A percentile compares a stretch with the other conserved stretches of the same genome.
Evolutionary conservation across 371 early-diverging fungal genomes (phyloP).

Genomic region (Coemansia linderi): DNA sequence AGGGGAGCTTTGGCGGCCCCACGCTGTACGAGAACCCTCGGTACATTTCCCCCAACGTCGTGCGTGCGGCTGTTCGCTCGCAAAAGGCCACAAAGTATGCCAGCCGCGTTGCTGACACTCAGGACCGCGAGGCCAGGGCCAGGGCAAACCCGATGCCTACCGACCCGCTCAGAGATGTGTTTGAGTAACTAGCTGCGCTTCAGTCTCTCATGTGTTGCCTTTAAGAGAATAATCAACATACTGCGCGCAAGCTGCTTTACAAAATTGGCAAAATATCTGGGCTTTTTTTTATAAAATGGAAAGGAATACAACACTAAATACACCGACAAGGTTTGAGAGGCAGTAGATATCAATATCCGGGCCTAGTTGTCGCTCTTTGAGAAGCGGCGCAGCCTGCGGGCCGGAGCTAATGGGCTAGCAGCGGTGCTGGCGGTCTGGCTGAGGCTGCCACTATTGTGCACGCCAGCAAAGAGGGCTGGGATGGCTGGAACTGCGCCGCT

Average conservation of each 20-base stretch:
- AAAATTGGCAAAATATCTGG: neutral
- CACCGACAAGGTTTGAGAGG: neutral
- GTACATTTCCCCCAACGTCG: constrained; percentile 73
- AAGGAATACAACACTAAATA: constrained; percentile 1
- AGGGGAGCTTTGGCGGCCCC: constrained; percentile 90
- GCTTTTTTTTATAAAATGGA: neutral
- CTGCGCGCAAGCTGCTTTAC: neutral
- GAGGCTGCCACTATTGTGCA: neutral
- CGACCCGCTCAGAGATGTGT: constrained; percentile 49
- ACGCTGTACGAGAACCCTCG: constrained; percentile 88
- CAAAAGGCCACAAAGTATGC: constrained; percentile 47
- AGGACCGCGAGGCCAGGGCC: constrained; percentile 29
- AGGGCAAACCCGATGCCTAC: constrained; percentile 40
- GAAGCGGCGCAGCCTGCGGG: constrained; percentile 39
- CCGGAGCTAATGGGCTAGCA: constrained; percentile 24
- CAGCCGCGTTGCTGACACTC: constrained; percentile 25
- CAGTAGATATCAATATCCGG: neutral
- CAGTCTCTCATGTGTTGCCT: neutral
- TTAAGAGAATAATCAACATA: neutral
- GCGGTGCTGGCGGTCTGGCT: constrained; percentile 10
- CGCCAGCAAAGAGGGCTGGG: constrained; percentile 12
- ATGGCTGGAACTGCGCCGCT: constrained; percentile 20
- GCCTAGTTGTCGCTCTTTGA: constrained; percentile 23
- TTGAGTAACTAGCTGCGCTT: constrained; percentile 12
- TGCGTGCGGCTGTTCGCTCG: constrained; percentile 44